Percentiles rank a stretch among this genome's conserved stretches.
Conservation (phyloP, 345 rosid species). For the Erucastrum elatum region DNA sequence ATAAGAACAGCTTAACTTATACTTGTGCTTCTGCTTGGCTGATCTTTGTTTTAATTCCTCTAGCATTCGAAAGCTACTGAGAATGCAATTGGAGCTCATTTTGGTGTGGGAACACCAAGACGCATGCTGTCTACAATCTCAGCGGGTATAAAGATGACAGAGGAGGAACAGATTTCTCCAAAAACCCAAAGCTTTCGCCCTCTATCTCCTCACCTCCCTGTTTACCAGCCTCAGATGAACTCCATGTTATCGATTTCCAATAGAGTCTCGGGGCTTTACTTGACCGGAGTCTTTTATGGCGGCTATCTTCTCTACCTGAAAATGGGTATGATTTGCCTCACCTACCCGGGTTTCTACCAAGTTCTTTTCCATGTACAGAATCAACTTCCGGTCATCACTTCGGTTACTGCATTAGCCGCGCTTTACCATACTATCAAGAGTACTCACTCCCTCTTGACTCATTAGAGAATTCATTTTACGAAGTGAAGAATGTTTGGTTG, state of each 20-base stretch:
- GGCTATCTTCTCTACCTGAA: slow-evolving; percentile 41
- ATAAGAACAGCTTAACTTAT: not conserved
- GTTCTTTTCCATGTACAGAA: slow-evolving; percentile 34
- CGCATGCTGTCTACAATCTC: slow-evolving; percentile 37
- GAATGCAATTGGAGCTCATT: slow-evolving; percentile 19
- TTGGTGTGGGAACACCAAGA: slow-evolving; percentile 32
- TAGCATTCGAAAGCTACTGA: slow-evolving; percentile 26
- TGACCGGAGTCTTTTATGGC: slow-evolving; percentile 35
- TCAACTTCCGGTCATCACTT: slow-evolving; percentile 38
- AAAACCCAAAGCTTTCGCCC: slow-evolving; percentile 39
- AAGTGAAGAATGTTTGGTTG: not conserved
- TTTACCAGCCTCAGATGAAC: slow-evolving; percentile 44
- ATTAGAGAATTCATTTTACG: not conserved
- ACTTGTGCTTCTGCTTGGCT: not conserved
- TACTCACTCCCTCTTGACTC: slow-evolving; percentile 38
- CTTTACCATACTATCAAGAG: slow-evolving; percentile 40
- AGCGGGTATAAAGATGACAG: slow-evolving; percentile 30
- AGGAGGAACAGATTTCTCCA: slow-evolving; percentile 28
- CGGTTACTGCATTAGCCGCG: slow-evolving; percentile 38
- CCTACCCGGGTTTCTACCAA: slow-evolving; percentile 42
- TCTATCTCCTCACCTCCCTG: slow-evolving; percentile 41
- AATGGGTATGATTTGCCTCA: slow-evolving; percentile 43
- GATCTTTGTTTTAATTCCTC: not conserved
- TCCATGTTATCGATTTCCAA: slow-evolving; percentile 44
- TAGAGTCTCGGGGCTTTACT: slow-evolving; percentile 42